Conservation (phyloP, 495 filamentous ascomycete species). For the Alectoria sarmentosa region DNA sequence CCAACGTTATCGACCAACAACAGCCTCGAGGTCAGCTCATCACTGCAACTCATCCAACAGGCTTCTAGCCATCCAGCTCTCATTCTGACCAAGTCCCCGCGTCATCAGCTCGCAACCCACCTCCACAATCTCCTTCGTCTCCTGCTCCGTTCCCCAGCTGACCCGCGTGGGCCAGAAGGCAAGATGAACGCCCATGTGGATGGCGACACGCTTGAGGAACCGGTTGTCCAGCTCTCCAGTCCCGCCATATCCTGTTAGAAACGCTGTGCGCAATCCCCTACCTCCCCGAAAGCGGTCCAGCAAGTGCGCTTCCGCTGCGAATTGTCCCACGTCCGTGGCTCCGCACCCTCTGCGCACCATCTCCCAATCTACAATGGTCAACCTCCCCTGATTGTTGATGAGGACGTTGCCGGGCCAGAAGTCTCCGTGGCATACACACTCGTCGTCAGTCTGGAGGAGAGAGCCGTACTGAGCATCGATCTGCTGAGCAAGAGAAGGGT, state of each 20-base stretch:
- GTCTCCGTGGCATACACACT: constrained; percentile 34
- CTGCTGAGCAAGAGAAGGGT: constrained; percentile 25
- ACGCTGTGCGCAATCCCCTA: constrained; percentile 28
- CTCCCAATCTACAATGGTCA: constrained; percentile 36
- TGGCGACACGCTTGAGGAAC: constrained; percentile 27
- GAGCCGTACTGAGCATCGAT: constrained; percentile 28
- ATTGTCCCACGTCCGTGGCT: constrained; percentile 35
- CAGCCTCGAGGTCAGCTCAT: neutral
- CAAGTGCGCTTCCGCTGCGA: constrained; percentile 34
- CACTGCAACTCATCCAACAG: neutral
- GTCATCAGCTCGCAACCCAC: constrained; percentile 26
- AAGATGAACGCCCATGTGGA: constrained; percentile 33
- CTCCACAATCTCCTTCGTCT: constrained; percentile 27
- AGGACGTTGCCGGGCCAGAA: constrained; percentile 33
- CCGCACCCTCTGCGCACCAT: constrained; percentile 30
- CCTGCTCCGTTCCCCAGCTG: constrained; percentile 29
- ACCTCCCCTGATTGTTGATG: neutral
- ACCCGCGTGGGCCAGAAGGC: constrained; percentile 31
- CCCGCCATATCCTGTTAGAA: constrained; percentile 27
- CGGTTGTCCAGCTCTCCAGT: neutral
- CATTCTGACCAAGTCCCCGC: constrained; percentile 20
- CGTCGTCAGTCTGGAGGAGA: constrained; percentile 28
- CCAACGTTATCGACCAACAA: neutral
- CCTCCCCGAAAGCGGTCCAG: constrained; percentile 33
- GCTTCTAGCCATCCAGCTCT: constrained; percentile 11